These are phyloP conservation scores for Blastobotrys malaysiensis DNA, from an alignment of 1,139 yeast genomes.

Conservation along the genomic window DNA sequence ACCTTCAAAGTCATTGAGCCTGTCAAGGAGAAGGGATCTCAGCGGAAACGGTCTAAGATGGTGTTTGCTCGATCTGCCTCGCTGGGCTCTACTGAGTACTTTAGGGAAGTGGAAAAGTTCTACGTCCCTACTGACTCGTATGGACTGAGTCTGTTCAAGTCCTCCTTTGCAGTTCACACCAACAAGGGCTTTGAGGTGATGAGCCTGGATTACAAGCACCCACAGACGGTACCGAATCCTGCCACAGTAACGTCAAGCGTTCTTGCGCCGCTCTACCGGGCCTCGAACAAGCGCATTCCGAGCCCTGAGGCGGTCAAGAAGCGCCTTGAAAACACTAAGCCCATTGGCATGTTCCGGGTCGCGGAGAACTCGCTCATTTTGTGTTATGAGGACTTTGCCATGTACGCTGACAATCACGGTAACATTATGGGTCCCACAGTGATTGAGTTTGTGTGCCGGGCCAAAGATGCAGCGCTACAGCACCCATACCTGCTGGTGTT, in stretches of 20 bases:
- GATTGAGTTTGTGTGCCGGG: constrained; percentile 58
- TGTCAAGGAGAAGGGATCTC: constrained; percentile 44
- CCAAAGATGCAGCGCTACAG: constrained; percentile 50
- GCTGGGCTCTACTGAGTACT: constrained; percentile 32
- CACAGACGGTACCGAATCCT: constrained; percentile 51
- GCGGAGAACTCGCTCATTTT: constrained; percentile 52
- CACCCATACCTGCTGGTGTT: constrained; percentile 58
- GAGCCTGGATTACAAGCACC: constrained; percentile 53
- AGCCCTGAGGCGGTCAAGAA: constrained; percentile 22
- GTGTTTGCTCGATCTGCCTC: constrained; percentile 21
- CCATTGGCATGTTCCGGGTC: constrained; percentile 61
- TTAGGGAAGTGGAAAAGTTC: constrained; percentile 35
- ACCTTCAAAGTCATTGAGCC: constrained; percentile 37
- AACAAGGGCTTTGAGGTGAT: constrained; percentile 64
- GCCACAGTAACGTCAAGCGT: constrained; percentile 23
- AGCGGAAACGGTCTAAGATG: constrained; percentile 29
- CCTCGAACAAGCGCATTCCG: constrained; percentile 9
- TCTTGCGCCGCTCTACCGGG: constrained; percentile 15
- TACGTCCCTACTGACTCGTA: constrained; percentile 30
- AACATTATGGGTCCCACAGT: constrained; percentile 52
- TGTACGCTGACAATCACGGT: constrained; percentile 65
- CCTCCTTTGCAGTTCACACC: constrained; percentile 56
- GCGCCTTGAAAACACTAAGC: constrained; percentile 34
- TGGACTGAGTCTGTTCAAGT: constrained; percentile 38
- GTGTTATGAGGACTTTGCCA: constrained; percentile 69